Evolutionary conservation across 805 yeast genomes (phyloP), one percentile per base, ranked within the genome.

Genomic region (Myxozyma neotropica): DNA sequence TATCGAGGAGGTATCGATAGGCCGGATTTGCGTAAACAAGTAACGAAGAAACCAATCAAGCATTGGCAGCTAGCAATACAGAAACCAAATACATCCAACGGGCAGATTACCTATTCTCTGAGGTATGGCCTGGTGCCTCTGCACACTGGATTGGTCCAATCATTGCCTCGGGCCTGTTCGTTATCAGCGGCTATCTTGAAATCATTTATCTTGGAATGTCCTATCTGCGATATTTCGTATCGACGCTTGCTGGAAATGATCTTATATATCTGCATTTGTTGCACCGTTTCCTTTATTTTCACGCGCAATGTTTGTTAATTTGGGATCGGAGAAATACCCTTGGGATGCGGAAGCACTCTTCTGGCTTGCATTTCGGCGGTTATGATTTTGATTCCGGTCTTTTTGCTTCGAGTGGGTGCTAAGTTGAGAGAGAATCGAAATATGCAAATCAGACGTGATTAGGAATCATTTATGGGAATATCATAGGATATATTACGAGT

Each of bases 271-370:
- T 4, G 72, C 72, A 1, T 77, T 80, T 64, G 88, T 85, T 1
- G 82, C 83, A 61, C 81, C 79, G 2, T 84, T 84, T 76, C 88
- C 88, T 42, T 75, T 87, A 52, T 86, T 87, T 71, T 87, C 88
- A 4, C 69, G 77, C 39, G 81, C 82, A 35, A 78, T 87, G 82
- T 87, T 80, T 69, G 73, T 76, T 55, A 79, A 65, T 7, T 61
- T 73, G 38, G 71, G 70, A 80, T 82, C 44, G 64, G 47, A 38
- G n/a, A 72, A 1, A 42, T 84, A 74, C 68, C 87, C 87, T 82
- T 81, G n/a, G 86, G 77, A 2, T 84, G 86, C 86, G 87, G 86
- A 2, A 73, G 80, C 1, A 75, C 81, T 3, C 59, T 83, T 10
- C 68, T 82, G 42, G 85, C 81, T 0, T 80, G 80, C 62, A 66